phyloP scores from a whole-genome alignment of 768 basidiomycete genomes.

The Pleurotus tuoliensis region DNA sequence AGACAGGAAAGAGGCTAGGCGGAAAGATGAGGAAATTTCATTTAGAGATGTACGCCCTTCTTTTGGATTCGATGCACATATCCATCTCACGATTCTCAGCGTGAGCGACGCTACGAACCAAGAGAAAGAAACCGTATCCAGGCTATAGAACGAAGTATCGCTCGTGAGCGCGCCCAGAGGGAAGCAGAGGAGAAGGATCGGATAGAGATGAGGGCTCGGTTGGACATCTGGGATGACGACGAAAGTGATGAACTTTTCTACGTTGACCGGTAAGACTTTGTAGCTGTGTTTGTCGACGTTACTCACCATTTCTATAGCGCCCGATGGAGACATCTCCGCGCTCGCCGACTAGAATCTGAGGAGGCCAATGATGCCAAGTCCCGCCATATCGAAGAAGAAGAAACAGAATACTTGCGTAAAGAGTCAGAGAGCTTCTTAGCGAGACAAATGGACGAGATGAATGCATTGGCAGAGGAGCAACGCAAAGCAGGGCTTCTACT shows the following conservation, averaged over 20 bases:
- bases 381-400: conserved; percentile 76
- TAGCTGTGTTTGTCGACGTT: neutral
- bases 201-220: conserved; percentile 71
- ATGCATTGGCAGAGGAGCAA: conserved; percentile 85
- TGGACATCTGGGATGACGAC: conserved; percentile 92
- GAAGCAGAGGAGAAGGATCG: conserved; percentile 81
- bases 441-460: conserved; percentile 94
- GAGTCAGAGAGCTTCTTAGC: conserved; percentile 95
- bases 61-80: neutral
- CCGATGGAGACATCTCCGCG: conserved; percentile 82
- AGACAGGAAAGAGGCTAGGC: conserved; percentile 70
- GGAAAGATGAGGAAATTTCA: conserved; percentile 78
- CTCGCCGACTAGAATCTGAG: conserved; percentile 69
- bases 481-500: conserved; percentile 86
- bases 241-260: conserved; percentile 93
- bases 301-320: conserved; percentile 36
- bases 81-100: conserved; percentile 39
- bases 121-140: conserved; percentile 82
- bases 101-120: conserved; percentile 91
- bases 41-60: conserved; percentile 73
- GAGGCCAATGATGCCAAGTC: conserved; percentile 83
- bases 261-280: conserved; percentile 68
- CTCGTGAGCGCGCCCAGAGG: conserved; percentile 63
- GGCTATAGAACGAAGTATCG: conserved; percentile 70
- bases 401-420: conserved; percentile 79